Evolutionary conservation across 2,329 filamentous ascomycete genomes (phyloP).

Genomic region (Ramularia endophylla): DNA sequence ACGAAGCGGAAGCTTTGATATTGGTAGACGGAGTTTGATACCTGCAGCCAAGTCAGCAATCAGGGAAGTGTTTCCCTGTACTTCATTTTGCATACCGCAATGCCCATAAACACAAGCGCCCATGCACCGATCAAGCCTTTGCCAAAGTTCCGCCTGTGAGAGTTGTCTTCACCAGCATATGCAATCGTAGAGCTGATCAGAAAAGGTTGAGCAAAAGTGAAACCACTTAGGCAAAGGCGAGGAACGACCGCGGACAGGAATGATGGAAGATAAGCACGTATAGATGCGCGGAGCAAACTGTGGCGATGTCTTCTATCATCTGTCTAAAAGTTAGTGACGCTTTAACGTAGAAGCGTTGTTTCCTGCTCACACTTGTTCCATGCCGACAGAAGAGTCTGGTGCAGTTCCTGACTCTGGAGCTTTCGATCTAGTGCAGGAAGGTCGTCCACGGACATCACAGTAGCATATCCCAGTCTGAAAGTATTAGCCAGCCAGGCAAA

Average conservation of each 20-base stretch:
- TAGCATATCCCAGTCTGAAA: neutral
- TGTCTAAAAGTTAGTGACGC: no score
- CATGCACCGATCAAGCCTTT: neutral
- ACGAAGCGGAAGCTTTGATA: neutral
- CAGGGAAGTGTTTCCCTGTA: no score
- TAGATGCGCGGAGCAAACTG: no score
- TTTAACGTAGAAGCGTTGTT: no score
- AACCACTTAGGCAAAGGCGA: neutral
- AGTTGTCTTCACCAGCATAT: neutral
- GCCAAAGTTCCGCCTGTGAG: neutral
- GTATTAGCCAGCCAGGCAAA: neutral
- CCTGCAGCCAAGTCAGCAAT: neutral
- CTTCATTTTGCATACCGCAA: neutral
- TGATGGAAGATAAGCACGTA: neutral
- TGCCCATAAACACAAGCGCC: neutral
- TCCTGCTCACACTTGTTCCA: no score
- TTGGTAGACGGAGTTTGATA: neutral
- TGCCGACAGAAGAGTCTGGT: neutral
- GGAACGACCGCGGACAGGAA: neutral
- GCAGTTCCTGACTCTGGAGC: neutral
- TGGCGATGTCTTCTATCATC: no score
- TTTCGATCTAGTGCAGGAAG: neutral
- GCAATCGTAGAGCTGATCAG: neutral
- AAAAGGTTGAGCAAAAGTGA: constrained; percentile 1
- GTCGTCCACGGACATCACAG: neutral